phyloP scores from a whole-genome alignment of 2,329 filamentous ascomycete species.

The Periglandula ipomoeae region DNA sequence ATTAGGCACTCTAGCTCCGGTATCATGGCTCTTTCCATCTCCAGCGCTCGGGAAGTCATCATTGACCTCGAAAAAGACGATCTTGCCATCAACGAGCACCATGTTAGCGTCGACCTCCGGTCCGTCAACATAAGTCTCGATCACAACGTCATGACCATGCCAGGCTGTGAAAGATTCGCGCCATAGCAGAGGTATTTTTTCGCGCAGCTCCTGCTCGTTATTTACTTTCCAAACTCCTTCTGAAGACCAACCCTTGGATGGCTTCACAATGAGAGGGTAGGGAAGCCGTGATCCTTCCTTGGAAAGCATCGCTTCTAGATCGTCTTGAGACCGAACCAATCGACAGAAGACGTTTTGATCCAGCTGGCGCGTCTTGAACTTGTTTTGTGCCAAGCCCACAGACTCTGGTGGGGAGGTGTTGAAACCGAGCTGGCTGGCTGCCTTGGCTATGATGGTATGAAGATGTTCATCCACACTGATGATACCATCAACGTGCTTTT shows the following conservation, averaged over 20 bases:
- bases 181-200: neutral
- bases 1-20: neutral
- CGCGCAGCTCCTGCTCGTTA: neutral
- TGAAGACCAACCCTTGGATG: neutral
- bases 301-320: neutral
- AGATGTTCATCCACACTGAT: neutral
- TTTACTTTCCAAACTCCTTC: neutral
- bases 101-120: slow-evolving; percentile 3
- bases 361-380: neutral
- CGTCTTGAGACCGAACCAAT: neutral
- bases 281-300: neutral
- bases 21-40: neutral
- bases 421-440: neutral
- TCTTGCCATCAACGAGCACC: neutral
- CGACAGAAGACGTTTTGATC: neutral
- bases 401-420: neutral
- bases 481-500: neutral
- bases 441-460: neutral
- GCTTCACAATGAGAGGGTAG: slow-evolving; percentile 1
- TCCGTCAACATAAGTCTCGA: slow-evolving; percentile 1
- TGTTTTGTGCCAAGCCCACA: neutral
- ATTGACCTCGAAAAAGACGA: neutral
- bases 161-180: neutral
- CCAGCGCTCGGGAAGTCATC: neutral
- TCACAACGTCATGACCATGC: neutral